Evolutionary conservation across 1,284 basidiomycete species (phyloP), one percentile per base, ranked within the genome.

Genomic region (Moniliophthora roreri): DNA sequence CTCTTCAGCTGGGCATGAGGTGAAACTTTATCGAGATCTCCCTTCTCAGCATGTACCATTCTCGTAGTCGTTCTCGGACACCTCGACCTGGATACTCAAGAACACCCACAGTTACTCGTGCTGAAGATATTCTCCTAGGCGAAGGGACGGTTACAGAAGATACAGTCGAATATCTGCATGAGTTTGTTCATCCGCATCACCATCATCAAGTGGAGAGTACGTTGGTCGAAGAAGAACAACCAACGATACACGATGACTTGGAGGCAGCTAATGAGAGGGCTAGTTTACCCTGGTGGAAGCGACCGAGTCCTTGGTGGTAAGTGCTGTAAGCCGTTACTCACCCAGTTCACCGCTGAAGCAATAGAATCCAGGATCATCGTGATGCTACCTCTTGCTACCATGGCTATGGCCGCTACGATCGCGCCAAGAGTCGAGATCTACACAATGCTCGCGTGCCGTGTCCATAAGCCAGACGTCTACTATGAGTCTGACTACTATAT

Each of bases 361-460:
- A 2, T 26, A 13, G 24, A 3, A 6, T 6, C 28, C 51, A 89
- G 88, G 89, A 64, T 88, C 41, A 58, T 89, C 16, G 63, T 66
- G n/a, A 63, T 76, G 6, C 64, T 80, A 26, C 82, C 84, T 1
- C 65, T 89, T 49, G 66, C 75, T 8, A 71, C 82, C 1, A 73
- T 83, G 8, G 83, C 80, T 5, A 75, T 69, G 63, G 68, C 79
- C 2, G 74, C 80, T 4, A 80, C 82, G 0, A 60, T 82, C 10
- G 87, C 88, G 0, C 87, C 88, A 6, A 79, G 78, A 46, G 76
- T 91, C 40, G 84, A 88, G 62, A 66, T 86, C 48, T 86, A 83
- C 63, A 84, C 80, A 11, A 64, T 69, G 18, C 74, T 86, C 6
- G 82, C 71, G 15, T 86, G 84, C 62, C 70, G 70, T 26, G 72